These are phyloP conservation scores for Hansenula sp. DNA, from an alignment of 1,139 yeast genomes.

Conservation along the genomic window DNA sequence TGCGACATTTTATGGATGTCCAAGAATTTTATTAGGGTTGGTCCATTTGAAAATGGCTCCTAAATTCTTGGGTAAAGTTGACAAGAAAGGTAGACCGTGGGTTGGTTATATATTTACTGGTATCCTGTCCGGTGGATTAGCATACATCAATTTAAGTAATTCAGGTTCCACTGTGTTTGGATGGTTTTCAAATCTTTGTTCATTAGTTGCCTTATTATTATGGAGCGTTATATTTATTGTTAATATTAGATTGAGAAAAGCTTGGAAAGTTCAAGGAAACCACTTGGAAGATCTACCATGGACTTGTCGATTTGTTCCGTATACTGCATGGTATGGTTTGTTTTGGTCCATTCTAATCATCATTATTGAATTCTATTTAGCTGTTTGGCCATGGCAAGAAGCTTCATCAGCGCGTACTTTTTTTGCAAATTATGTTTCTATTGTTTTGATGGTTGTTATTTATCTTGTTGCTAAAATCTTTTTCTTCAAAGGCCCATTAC, in stretches of 20 bases:
- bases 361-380: slow-evolving; percentile 14
- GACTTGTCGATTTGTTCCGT: slow-evolving; percentile 8
- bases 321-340: slow-evolving; percentile 13
- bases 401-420: slow-evolving; percentile 11
- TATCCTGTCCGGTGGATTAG: slow-evolving; percentile 40
- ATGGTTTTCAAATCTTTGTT: slow-evolving; percentile 82
- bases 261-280: slow-evolving; percentile 53
- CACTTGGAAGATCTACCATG: slow-evolving; percentile 2
- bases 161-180: slow-evolving; percentile 60
- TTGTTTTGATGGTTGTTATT: slow-evolving; percentile 11
- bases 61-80: slow-evolving; percentile 42
- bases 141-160: slow-evolving; percentile 46
- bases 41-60: slow-evolving; percentile 58
- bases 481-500: slow-evolving; percentile 13
- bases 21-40: slow-evolving; percentile 56
- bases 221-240: slow-evolving; percentile 76
- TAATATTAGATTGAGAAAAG: slow-evolving; percentile 71
- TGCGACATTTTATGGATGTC: slow-evolving; percentile 48
- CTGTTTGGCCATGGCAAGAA: slow-evolving; percentile 17
- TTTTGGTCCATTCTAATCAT: slow-evolving; percentile 11
- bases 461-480: slow-evolving; percentile 9
- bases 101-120: slow-evolving; percentile 40
- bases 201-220: slow-evolving; percentile 73
- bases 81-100: slow-evolving; percentile 55
- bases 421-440: slow-evolving; percentile 16